Evolutionary conservation across 2,329 filamentous ascomycete genomes (phyloP).

Genomic region (Chaetomiaceae sp.): DNA sequence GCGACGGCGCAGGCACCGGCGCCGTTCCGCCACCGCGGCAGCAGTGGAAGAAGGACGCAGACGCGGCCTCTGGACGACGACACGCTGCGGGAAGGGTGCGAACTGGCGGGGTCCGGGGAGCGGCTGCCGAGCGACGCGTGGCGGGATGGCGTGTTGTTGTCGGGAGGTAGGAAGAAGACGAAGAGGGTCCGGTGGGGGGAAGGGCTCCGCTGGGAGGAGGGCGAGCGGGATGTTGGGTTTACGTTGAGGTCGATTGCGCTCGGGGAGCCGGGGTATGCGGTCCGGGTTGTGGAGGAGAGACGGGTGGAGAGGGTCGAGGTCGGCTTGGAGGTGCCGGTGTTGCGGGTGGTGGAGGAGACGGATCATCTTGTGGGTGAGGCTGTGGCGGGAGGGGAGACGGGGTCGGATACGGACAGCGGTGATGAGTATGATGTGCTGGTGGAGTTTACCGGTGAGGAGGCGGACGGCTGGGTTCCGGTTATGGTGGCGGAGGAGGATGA

Average conservation of each 20-base stretch:
- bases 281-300: neutral
- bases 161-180: neutral
- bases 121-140: slow-evolving; percentile 7
- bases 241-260: neutral
- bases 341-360: neutral
- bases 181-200: neutral
- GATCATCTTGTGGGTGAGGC: neutral
- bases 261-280: neutral
- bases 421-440: neutral
- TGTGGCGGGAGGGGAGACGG: neutral
- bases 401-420: neutral
- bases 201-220: slow-evolving; percentile 1
- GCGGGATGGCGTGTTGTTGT: neutral
- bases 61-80: slow-evolving; percentile 1
- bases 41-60: slow-evolving; percentile 3
- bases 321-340: neutral
- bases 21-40: too few relatives aligned
- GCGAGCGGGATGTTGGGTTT: neutral
- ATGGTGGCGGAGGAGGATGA: slow-evolving; percentile 11
- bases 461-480: slow-evolving; percentile 12
- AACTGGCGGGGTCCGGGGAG: slow-evolving; percentile 5
- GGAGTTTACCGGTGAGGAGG: slow-evolving; percentile 6
- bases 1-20: too few relatives aligned
- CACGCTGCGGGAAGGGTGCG: neutral
- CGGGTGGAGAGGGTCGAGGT: neutral